Percentiles rank a stretch among this genome's conserved stretches.
Conservation (phyloP, 345 rosid genomes). For the Syzygium grande region DNA sequence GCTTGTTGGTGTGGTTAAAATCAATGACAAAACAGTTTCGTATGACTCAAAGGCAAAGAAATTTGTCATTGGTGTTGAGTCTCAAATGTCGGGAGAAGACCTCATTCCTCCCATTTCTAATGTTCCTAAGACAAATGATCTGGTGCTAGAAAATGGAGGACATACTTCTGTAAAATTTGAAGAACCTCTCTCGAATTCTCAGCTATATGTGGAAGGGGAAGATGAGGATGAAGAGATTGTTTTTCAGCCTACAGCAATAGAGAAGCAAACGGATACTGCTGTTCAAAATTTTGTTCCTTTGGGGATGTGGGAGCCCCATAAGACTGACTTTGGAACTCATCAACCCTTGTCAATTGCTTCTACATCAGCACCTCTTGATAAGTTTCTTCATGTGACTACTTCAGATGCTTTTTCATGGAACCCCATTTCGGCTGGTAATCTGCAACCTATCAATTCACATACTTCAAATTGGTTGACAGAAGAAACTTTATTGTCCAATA, state of each 20-base stretch:
- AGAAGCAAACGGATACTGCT: constrained; percentile 42
- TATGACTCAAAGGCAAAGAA: constrained; percentile 71
- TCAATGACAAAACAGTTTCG: constrained; percentile 48
- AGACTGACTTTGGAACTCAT: constrained; percentile 25
- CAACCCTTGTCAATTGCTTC: constrained; percentile 26
- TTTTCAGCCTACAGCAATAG: constrained; percentile 66
- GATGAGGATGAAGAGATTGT: constrained; percentile 96
- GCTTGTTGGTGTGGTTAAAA: constrained; percentile 41
- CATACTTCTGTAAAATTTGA: constrained; percentile 18
- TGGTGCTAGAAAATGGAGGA: constrained; percentile 22
- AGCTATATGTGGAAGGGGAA: constrained; percentile 43
- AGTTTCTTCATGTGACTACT: constrained; percentile 22
- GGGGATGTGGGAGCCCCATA: constrained; percentile 40
- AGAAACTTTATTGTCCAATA: constrained; percentile 46
- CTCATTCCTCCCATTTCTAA: constrained; percentile 14
- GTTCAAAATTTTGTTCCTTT: constrained; percentile 24
- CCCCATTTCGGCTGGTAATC: constrained; percentile 3
- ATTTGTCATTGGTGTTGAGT: constrained; percentile 63
- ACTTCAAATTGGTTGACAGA: constrained; percentile 48
- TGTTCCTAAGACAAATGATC: constrained; percentile 14
- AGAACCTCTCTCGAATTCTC: constrained; percentile 23
- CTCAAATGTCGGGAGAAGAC: constrained; percentile 27
- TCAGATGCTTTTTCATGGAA: constrained; percentile 27
- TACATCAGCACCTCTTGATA: constrained; percentile 32
- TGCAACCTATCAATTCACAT: constrained; percentile 32